Percentiles rank a stretch among this genome's conserved stretches.
phyloP scores from a whole-genome alignment of 257 asterid genomes.

The Ophiorrhiza pumila region DNA sequence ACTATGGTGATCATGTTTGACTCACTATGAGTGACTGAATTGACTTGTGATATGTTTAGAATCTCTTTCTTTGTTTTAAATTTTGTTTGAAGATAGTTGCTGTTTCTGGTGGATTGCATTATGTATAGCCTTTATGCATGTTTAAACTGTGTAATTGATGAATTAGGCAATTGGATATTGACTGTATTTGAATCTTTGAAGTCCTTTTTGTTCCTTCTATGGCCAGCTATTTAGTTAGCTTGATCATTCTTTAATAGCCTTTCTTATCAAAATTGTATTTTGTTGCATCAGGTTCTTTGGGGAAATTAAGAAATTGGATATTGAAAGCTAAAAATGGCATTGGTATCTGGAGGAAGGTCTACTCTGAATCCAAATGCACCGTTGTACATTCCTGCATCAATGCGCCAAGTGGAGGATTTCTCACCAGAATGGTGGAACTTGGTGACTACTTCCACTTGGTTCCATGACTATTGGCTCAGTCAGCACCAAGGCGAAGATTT shows the following conservation, averaged over 20 bases:
- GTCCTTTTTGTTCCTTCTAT: too few species aligned
- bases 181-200: too few species aligned
- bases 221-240: neutral
- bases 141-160: neutral
- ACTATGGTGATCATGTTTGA: neutral
- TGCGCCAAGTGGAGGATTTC: slow-evolving; percentile 91
- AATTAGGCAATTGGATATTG: neutral
- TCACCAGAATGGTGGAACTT: slow-evolving; percentile 95
- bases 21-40: neutral
- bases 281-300: neutral
- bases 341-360: slow-evolving; percentile 79
- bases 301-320: neutral
- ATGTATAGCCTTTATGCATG: too few species aligned
- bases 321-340: slow-evolving; percentile 45
- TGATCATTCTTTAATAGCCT: neutral
- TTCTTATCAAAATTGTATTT: neutral
- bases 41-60: neutral
- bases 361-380: slow-evolving; percentile 84
- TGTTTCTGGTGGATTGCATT: too few species aligned
- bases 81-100: too few species aligned
- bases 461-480: slow-evolving; percentile 78
- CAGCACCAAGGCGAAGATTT: slow-evolving; percentile 60
- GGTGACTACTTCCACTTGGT: slow-evolving; percentile 77
- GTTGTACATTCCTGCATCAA: slow-evolving; percentile 62
- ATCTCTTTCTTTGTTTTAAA: too few species aligned